Conservation (phyloP, 2,329 filamentous ascomycete genomes). For the Pyricularia sp. region DNA sequence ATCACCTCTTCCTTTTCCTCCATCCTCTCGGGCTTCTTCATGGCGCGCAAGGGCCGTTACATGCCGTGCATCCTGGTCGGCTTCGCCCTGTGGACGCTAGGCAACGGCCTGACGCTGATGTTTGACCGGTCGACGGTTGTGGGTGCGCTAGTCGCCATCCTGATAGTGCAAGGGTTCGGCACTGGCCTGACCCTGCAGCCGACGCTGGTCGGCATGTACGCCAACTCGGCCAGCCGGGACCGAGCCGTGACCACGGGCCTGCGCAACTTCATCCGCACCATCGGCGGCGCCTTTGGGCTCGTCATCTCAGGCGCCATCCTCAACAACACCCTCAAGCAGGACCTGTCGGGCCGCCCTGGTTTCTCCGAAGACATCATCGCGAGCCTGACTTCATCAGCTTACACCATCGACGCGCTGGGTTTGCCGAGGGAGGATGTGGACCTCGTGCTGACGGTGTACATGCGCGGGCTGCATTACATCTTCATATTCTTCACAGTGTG, state of each 20-base stretch:
- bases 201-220: constrained; percentile 26
- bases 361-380: constrained; percentile 11
- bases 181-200: constrained; percentile 26
- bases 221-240: constrained; percentile 23
- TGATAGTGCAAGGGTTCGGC: constrained; percentile 24
- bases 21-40: constrained; percentile 20
- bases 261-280: constrained; percentile 27
- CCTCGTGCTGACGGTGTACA: constrained; percentile 17
- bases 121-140: constrained; percentile 16
- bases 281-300: constrained; percentile 26
- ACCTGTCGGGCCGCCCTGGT: constrained; percentile 9
- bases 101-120: constrained; percentile 20
- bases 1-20: constrained; percentile 18
- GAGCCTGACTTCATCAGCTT: constrained; percentile 16
- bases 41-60: constrained; percentile 19
- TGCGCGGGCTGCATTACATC: constrained; percentile 19
- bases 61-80: constrained; percentile 20
- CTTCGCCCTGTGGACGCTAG: constrained; percentile 25
- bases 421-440: constrained; percentile 11
- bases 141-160: constrained; percentile 18
- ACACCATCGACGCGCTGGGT: constrained; percentile 12
- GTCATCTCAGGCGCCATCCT: constrained; percentile 20
- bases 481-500: constrained; percentile 16
- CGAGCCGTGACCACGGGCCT: constrained; percentile 27
- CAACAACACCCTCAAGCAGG: constrained; percentile 16